A percentile compares a stretch with the other conserved stretches of the same genome.
Evolutionary conservation across 495 filamentous ascomycete genomes (phyloP).

Genomic region (Talaromyces thailandensis): DNA sequence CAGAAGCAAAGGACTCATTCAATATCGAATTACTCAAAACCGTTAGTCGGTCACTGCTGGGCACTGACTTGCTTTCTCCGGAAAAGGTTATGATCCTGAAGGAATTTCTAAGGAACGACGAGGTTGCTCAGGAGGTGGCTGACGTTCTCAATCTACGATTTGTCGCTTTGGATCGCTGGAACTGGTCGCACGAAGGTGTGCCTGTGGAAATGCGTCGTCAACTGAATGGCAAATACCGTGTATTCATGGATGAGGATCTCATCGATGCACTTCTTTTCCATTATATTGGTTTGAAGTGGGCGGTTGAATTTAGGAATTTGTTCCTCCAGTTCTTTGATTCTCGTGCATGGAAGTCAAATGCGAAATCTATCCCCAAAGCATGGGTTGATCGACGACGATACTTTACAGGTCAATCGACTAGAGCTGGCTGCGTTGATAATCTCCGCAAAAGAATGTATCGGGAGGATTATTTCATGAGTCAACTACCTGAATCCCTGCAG

Average conservation of each 20-base stretch:
- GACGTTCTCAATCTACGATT: slow-evolving; percentile 65
- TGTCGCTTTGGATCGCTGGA: slow-evolving; percentile 47
- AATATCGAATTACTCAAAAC: slow-evolving; percentile 33
- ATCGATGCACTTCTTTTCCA: slow-evolving; percentile 58
- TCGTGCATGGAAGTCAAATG: slow-evolving; percentile 29
- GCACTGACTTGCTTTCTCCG: slow-evolving; percentile 47
- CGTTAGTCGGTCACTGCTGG: slow-evolving; percentile 45
- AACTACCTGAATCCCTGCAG: slow-evolving; percentile 22
- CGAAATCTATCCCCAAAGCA: slow-evolving; percentile 29
- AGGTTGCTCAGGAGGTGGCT: slow-evolving; percentile 49
- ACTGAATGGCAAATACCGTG: slow-evolving; percentile 50
- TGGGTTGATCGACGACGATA: slow-evolving; percentile 39
- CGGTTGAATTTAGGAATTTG: slow-evolving; percentile 41
- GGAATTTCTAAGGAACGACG: slow-evolving; percentile 48
- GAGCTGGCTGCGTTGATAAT: slow-evolving; percentile 18
- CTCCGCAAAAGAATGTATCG: slow-evolving; percentile 31
- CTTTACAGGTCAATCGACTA: slow-evolving; percentile 25
- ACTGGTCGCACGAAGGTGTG: slow-evolving; percentile 46
- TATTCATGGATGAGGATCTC: slow-evolving; percentile 61
- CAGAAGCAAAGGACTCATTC: slow-evolving; percentile 19
- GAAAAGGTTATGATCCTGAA: slow-evolving; percentile 50
- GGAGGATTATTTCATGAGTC: slow-evolving; percentile 46
- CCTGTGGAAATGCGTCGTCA: slow-evolving; percentile 52
- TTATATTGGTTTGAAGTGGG: slow-evolving; percentile 54
- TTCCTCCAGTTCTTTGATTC: slow-evolving; percentile 22